These are phyloP conservation scores for Leccinum incarnatum DNA, from an alignment of 768 basidiomycete species.

Conservation along the genomic window DNA sequence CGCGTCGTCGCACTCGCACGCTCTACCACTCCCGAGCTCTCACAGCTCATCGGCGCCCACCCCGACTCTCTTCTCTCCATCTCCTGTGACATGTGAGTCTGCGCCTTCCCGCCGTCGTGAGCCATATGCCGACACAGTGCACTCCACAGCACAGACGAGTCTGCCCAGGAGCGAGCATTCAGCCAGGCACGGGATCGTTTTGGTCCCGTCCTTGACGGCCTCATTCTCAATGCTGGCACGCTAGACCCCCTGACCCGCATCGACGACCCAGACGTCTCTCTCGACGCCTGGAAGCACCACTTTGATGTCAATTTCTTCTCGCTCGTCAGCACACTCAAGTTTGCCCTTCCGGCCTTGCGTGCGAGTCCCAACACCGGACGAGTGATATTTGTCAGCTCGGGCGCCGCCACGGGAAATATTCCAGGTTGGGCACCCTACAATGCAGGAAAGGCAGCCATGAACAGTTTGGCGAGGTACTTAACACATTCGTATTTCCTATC, in stretches of 20 bases:
- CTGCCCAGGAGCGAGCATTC: constrained; percentile 56
- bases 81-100: constrained; percentile 74
- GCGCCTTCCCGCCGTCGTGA: background rate
- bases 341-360: constrained; percentile 67
- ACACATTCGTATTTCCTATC: constrained; percentile 38
- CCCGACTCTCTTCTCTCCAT: constrained; percentile 46
- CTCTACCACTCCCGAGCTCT: constrained; percentile 61
- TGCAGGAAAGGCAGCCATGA: constrained; percentile 87
- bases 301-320: constrained; percentile 93
- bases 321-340: constrained; percentile 64
- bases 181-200: constrained; percentile 49
- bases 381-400: constrained; percentile 83
- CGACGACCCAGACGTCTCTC: constrained; percentile 42
- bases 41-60: constrained; percentile 43
- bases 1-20: constrained; percentile 79
- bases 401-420: constrained; percentile 66
- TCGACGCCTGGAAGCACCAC: constrained; percentile 63
- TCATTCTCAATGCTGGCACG: constrained; percentile 84
- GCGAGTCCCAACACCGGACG: constrained; percentile 55
- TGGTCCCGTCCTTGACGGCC: constrained; percentile 60
- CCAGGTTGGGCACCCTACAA: constrained; percentile 81
- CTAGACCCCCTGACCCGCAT: constrained; percentile 69
- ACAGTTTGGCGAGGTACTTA: constrained; percentile 69
- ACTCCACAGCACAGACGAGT: constrained; percentile 53
- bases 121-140: background rate